A percentile compares a stretch with the other conserved stretches of the same genome.
Conservation (phyloP, 2,329 filamentous ascomycete species). For the Phialophora macrospora region DNA sequence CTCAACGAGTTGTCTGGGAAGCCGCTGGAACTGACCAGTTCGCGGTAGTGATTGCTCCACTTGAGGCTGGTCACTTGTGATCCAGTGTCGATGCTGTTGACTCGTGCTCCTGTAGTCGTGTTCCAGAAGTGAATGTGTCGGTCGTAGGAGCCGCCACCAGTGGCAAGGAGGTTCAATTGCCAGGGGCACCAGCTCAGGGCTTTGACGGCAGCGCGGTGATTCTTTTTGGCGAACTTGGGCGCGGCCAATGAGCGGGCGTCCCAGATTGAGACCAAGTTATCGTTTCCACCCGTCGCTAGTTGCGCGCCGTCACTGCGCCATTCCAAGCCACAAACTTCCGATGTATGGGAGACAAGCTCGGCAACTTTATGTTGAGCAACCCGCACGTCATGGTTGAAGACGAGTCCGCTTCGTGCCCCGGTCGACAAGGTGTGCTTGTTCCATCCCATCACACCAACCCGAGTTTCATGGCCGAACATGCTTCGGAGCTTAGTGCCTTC, state of each 20-base stretch:
- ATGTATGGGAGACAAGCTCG: slow-evolving; percentile 94
- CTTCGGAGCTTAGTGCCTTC: slow-evolving; percentile 94
- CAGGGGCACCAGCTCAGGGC: slow-evolving; percentile 98
- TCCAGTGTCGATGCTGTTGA: slow-evolving; percentile 98
- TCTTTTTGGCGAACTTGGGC: slow-evolving; percentile 99
- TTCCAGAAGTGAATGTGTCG: slow-evolving; percentile 99
- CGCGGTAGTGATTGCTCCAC: slow-evolving; percentile 96
- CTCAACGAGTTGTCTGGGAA: slow-evolving; percentile 99
- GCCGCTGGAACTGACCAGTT: slow-evolving; percentile 95
- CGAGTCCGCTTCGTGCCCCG: slow-evolving; percentile 88
- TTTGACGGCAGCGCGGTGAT: slow-evolving; percentile 98
- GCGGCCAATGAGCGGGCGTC: slow-evolving; percentile 90
- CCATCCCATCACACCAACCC: slow-evolving; percentile 98
- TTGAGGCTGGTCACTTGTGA: slow-evolving; percentile 95
- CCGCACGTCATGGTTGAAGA: slow-evolving; percentile 93
- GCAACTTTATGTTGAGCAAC: slow-evolving; percentile 97
- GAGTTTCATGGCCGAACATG: slow-evolving; percentile 97
- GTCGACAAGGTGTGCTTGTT: slow-evolving; percentile 98
- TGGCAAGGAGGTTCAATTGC: slow-evolving; percentile 96
- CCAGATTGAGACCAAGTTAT: slow-evolving; percentile 99
- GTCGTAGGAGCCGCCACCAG: slow-evolving; percentile 94
- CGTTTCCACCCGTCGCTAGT: slow-evolving; percentile 95
- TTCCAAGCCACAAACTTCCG: slow-evolving; percentile 96
- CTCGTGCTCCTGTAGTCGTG: slow-evolving; percentile 92
- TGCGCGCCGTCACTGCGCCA: slow-evolving; percentile 97